These are phyloP conservation scores for Suhomyces atakaporum DNA, from an alignment of 1,139 yeast genomes.

Conservation along the genomic window DNA sequence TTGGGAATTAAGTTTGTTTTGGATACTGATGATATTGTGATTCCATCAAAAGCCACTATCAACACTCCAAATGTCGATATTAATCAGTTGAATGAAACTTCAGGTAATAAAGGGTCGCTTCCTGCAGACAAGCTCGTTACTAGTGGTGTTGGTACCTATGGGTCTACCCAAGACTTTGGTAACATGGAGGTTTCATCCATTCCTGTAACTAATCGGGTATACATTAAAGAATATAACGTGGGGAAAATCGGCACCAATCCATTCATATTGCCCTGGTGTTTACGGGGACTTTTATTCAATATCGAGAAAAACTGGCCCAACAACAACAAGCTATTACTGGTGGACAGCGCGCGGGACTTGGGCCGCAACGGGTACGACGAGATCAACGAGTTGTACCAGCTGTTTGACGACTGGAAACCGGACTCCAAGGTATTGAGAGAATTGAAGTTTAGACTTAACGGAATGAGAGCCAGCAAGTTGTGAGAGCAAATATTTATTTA, in stretches of 20 bases:
- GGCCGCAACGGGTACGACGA: slow-evolving; percentile 50
- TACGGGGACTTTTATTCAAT: slow-evolving; percentile 72
- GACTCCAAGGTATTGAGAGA: slow-evolving; percentile 79
- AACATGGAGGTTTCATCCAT: slow-evolving; percentile 20
- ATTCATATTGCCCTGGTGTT: slow-evolving; percentile 87
- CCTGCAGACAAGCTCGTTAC: slow-evolving; percentile 18
- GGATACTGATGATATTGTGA: slow-evolving; percentile 68
- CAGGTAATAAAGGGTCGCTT: slow-evolving; percentile 2
- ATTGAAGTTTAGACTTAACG: slow-evolving; percentile 79
- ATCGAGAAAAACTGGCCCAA: slow-evolving; percentile 60
- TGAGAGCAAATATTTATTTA: too few relatives aligned
- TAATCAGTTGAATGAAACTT: too few relatives aligned
- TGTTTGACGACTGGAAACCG: slow-evolving; percentile 85
- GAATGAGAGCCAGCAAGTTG: slow-evolving; percentile 56
- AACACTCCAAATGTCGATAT: too few relatives aligned
- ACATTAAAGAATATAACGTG: slow-evolving; percentile 61
- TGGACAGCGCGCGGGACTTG: slow-evolving; percentile 27
- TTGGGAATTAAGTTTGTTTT: slow-evolving; percentile 73
- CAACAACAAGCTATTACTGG: slow-evolving; percentile 28
- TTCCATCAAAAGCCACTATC: slow-evolving; percentile 23
- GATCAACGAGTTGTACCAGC: slow-evolving; percentile 59
- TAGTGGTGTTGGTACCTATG: slow-evolving; percentile 26
- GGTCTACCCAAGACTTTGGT: slow-evolving; percentile 12
- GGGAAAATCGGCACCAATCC: slow-evolving; percentile 73
- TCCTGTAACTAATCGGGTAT: slow-evolving; percentile 50